A percentile compares a stretch with the other conserved stretches of the same genome.
Conservation (phyloP, 257 asterid genomes). For the Misopates orontium region DNA sequence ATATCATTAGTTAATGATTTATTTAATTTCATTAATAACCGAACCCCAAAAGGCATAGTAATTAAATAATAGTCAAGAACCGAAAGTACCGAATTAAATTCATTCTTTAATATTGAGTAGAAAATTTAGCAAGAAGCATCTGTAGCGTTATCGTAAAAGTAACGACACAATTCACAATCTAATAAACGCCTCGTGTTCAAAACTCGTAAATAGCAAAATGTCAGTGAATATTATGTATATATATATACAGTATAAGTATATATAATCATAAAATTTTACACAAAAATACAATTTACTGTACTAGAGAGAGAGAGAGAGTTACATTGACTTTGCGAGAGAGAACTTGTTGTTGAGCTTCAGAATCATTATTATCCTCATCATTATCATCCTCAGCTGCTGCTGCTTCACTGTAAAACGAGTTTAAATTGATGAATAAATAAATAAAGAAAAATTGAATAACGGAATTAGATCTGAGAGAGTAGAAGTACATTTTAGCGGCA, state of each 20-base stretch:
- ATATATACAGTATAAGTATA: too few relatives aligned
- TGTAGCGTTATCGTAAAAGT: too few relatives aligned
- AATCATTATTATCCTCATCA: conserved; percentile 2
- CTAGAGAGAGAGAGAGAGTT: conserved; percentile 5
- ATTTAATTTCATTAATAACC: too few relatives aligned
- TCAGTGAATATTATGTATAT: background rate
- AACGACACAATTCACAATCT: too few relatives aligned
- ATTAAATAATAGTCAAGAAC: too few relatives aligned
- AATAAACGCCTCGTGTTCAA: too few relatives aligned
- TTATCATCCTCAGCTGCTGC: conserved; percentile 28
- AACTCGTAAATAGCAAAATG: background rate
- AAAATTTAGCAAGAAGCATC: background rate
- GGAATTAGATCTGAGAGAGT: background rate
- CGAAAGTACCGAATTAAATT: background rate
- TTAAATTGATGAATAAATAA: background rate
- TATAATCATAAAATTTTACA: too few relatives aligned
- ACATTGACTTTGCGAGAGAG: conserved; percentile 46
- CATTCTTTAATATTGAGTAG: background rate
- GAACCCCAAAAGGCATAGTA: too few relatives aligned
- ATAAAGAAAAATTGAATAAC: background rate
- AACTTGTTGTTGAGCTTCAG: conserved; percentile 27
- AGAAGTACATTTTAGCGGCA: conserved; percentile 30
- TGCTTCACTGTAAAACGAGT: conserved; percentile 36
- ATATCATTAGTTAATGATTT: too few relatives aligned
- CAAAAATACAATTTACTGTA: background rate